Evolutionary conservation across 2,329 filamentous ascomycete genomes (phyloP).

Genomic region (Hymenoscyphus albidus): DNA sequence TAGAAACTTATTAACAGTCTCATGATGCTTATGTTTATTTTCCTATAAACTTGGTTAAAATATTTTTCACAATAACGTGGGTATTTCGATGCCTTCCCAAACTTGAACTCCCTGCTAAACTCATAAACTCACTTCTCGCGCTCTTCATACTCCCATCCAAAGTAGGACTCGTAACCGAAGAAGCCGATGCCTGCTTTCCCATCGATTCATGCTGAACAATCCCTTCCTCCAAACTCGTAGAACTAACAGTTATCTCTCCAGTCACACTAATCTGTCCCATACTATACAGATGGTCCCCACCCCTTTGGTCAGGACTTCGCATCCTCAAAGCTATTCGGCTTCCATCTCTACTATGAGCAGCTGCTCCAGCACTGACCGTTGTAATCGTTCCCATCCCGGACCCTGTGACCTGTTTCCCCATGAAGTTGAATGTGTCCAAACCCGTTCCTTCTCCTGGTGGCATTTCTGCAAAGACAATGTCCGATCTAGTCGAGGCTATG

Average conservation of each 20-base stretch:
- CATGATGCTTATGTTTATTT: background rate
- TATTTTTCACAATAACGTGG: background rate
- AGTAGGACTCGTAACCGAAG: background rate
- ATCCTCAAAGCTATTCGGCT: background rate
- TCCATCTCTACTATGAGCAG: constrained; percentile 1
- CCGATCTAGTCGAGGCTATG: constrained; percentile 44
- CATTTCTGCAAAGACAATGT: constrained; percentile 48
- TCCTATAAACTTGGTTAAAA: background rate
- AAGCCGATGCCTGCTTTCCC: constrained; percentile 7
- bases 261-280: constrained; percentile 27
- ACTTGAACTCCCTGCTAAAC: background rate
- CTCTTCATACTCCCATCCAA: constrained; percentile 7
- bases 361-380: constrained; percentile 13
- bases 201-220: background rate
- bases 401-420: constrained; percentile 28
- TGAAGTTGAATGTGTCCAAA: constrained; percentile 45
- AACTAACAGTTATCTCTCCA: constrained; percentile 25
- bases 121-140: background rate
- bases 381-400: constrained; percentile 18
- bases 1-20: too few species aligned
- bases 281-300: constrained; percentile 26
- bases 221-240: constrained; percentile 6
- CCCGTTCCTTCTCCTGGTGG: constrained; percentile 45
- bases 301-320: constrained; percentile 16
- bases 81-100: background rate